Conservation (phyloP, 768 basidiomycete genomes). For the Boletus rubescentipes region DNA sequence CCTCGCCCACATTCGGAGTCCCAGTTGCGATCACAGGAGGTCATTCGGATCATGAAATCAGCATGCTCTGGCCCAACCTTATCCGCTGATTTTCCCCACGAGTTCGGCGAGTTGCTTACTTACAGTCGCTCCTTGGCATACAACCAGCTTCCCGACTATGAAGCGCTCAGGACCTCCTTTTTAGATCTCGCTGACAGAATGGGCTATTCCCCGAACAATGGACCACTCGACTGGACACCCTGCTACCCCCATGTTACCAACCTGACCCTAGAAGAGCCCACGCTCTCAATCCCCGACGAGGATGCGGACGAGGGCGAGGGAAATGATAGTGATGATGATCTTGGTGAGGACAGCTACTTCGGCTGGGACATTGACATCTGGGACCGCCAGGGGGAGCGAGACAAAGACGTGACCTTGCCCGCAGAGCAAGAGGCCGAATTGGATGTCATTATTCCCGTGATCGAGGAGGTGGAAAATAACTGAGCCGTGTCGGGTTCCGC, state of each 20-base stretch:
- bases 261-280: neutral
- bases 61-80: neutral
- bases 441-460: neutral
- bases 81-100: neutral
- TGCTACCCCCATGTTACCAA: neutral
- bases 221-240: conserved; percentile 7
- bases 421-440: neutral
- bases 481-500: neutral
- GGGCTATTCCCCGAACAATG: neutral
- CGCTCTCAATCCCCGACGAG: neutral
- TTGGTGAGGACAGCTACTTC: conserved; percentile 1
- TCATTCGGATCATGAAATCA: conserved; percentile 1
- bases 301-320: neutral
- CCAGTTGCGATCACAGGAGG: neutral
- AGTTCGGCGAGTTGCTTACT: conserved; percentile 1
- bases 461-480: neutral
- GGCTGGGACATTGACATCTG: neutral
- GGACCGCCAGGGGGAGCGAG: conserved; percentile 1
- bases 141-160: conserved; percentile 1
- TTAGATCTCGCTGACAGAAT: neutral
- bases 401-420: neutral
- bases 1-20: neutral
- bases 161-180: neutral
- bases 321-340: neutral
- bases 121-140: conserved; percentile 1